Conservation (phyloP, 2,329 filamentous ascomycete species). For the Aspergillus tamarii region DNA sequence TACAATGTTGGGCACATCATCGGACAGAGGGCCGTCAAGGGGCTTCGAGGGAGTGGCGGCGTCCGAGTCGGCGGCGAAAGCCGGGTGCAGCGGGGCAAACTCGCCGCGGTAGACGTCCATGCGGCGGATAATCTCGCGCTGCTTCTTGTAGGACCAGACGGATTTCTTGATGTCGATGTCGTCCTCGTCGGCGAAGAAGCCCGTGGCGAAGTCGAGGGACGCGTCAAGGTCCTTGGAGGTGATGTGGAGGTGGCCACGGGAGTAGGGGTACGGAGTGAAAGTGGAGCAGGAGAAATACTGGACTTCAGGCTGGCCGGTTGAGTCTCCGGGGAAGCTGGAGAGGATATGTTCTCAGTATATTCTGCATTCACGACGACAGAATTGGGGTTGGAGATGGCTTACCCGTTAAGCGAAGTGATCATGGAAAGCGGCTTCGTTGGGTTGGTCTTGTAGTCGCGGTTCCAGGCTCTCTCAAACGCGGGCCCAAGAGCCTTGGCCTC, state of each 20-base stretch:
- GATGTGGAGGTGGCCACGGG: conserved; percentile 8
- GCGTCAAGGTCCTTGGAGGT: not conserved
- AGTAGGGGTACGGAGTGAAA: conserved; percentile 8
- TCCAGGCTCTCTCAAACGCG: not conserved
- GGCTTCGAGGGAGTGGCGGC: not conserved
- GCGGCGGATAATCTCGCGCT: conserved; percentile 6
- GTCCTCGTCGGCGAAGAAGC: too few relatives aligned
- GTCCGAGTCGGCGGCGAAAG: not conserved
- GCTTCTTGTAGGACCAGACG: conserved; percentile 7
- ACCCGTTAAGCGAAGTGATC: not conserved
- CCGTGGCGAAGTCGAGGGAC: too few relatives aligned
- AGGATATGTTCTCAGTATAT: too few relatives aligned
- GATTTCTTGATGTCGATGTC: not conserved
- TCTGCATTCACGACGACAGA: too few relatives aligned
- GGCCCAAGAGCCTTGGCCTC: conserved; percentile 1
- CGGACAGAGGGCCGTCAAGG: too few relatives aligned
- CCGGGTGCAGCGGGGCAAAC: not conserved
- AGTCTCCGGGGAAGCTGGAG: not conserved
- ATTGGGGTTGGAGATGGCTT: too few relatives aligned
- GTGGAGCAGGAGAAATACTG: conserved; percentile 2
- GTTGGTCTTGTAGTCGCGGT: not conserved
- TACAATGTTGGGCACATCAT: not conserved
- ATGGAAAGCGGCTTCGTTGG: not conserved
- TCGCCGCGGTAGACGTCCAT: conserved; percentile 6
- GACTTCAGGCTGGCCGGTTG: not conserved